Conservation (phyloP, 169 alveolate genomes). For the Theileria orientalis region DNA sequence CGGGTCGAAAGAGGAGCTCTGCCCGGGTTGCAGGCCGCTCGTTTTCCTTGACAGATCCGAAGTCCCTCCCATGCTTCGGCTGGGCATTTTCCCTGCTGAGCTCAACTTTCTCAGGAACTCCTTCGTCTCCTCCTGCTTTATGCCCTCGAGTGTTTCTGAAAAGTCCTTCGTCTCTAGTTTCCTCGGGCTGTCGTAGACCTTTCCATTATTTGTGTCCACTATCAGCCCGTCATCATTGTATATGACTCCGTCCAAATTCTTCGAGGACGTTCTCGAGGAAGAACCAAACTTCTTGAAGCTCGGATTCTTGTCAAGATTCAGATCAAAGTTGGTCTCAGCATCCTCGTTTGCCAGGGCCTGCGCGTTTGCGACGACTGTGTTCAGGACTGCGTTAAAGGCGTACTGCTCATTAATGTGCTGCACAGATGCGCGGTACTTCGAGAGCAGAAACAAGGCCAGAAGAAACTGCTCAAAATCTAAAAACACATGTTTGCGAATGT, state of each 20-base stretch:
- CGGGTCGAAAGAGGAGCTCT: neutral
- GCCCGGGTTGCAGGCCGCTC: too few species aligned
- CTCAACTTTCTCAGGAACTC: too few species aligned
- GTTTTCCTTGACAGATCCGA: neutral
- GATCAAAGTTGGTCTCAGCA: neutral
- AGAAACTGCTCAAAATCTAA: conserved; percentile 53
- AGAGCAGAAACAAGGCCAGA: conserved; percentile 46
- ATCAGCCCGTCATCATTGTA: neutral
- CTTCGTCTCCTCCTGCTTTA: neutral
- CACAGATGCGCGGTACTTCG: conserved; percentile 55
- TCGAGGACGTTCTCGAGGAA: neutral
- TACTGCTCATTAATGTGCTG: conserved; percentile 52
- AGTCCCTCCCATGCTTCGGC: too few species aligned
- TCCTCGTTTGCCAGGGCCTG: neutral
- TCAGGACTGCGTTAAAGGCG: conserved; percentile 47
- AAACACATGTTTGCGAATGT: neutral
- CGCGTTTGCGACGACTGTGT: conserved; percentile 2
- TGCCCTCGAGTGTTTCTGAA: neutral
- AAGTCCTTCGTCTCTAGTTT: conserved; percentile 4
- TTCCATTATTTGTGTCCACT: conserved; percentile 5
- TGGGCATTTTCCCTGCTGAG: too few species aligned
- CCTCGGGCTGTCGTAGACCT: neutral
- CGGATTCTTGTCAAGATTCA: neutral
- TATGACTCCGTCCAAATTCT: conserved; percentile 2
- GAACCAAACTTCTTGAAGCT: too few species aligned